Evolutionary conservation across 768 basidiomycete genomes (phyloP), one percentile per base, ranked within the genome.

Genomic region (Rhizopogon roseolus): DNA sequence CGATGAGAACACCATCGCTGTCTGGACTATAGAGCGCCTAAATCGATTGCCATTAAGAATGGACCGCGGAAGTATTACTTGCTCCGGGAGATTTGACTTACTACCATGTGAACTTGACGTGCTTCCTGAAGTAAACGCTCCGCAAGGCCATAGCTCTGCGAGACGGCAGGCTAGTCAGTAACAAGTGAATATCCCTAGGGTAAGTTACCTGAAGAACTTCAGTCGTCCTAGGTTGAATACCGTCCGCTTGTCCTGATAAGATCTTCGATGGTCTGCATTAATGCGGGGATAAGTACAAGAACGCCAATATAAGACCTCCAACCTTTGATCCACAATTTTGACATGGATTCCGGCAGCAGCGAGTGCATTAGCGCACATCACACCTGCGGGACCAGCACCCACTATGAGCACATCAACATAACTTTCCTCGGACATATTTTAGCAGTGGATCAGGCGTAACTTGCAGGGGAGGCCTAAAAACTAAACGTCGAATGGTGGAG

Each of bases 1-100:
- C 88, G 73, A 83, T 76, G n/a, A n/a, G n/a, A 5, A 77, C 82
- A 16, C 84, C 85, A 28, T 76, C 60, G 1, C 71, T 66, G 22
- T 75, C 71, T 2, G 87, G 88, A 58, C 88, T 85, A 61, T 90
- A 90, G 65, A 90, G 88, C 6, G 86, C 82, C 88, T 90, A 45
- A 4, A 25, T 14, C 5, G 46, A 2, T 22, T 19, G 32, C 4
- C 52, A 37, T 5, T 6, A 32, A 32, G 29, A 32, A 1, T 39
- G 42, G 28, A 17, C 19, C 14, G 5, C 5, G 4, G 16, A 36
- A 13, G n/a, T 16, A 9, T 5, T 39, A 41, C 17, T 5, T 39
- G 45, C 17, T n/a, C 37, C 11, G 8, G 53, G 34, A 19, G 37
- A 1, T 17, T 32, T 27, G 10, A 70, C 81, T 55, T 66, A 89